Base-by-base conservation (phyloP, 2,329 filamentous ascomycete species). In the Paracoccidioides brasiliensis region DNA sequence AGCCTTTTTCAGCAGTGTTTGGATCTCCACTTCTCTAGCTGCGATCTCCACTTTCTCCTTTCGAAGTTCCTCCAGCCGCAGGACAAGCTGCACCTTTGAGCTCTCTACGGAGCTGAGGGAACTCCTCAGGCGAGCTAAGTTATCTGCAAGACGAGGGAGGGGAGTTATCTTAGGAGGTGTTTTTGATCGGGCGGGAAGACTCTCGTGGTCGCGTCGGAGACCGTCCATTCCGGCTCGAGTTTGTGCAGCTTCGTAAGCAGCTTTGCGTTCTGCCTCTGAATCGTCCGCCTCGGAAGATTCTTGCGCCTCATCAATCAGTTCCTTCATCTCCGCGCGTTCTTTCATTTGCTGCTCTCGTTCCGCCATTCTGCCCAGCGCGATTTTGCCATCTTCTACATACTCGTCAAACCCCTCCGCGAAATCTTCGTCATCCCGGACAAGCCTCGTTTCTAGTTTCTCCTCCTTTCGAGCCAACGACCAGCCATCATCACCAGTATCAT, bases 351-450 rank as follows among this genome's bases (percentile, higher is more conserved):
- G 84, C 62, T 89, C 87, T 22, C 80, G 81, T 70, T 93, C 88
- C 0, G 89, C 89, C 58, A 86, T 87, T 59, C 79, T 82, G 38
- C 90, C 88, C 0, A 96, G 76, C 1, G 87, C 81, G 8, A 96
- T 80, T 6, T 82, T 81, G 7, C 87, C 89, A 66, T 95, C 88
- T 43, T 93, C 87, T 7, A 93, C 88, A 63, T 88, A 95, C 55
- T 91, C 85, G 58, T 97, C 91, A 63, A 95, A 97, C 0, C 90
- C 90, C 72, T 97, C 93, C 41, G 87, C 88, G 0, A 96, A 79
- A 64, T 97, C 89, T 67, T 97, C 91, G 63, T 97, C 91, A 38
- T 96, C 90, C 44, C 79, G 80, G 5, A 90, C 80, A 1, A 97
- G 78, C 1, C 91, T 80, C 5, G 85, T 86, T 58, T 90, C 80